Percentiles rank a stretch among this genome's conserved stretches.
phyloP scores from a whole-genome alignment of 1,284 basidiomycete genomes.

The Tilletia caries region DNA sequence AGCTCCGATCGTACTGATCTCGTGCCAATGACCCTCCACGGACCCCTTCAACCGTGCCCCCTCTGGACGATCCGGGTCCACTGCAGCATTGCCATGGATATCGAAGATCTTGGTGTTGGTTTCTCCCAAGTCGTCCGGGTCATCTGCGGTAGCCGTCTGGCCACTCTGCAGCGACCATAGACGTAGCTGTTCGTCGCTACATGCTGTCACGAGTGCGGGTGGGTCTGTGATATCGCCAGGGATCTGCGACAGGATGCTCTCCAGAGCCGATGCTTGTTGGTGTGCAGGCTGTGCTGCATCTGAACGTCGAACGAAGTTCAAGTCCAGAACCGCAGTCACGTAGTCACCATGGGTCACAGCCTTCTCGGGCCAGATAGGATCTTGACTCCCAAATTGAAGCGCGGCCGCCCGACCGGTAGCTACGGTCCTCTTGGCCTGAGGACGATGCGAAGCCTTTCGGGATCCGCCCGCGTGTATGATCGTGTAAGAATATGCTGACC shows the following conservation, averaged over 20 bases:
- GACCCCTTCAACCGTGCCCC: background rate
- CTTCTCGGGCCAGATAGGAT: background rate
- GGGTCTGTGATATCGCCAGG: background rate
- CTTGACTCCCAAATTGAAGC: background rate
- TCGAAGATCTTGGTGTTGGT: background rate
- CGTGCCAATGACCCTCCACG: constrained; percentile 44
- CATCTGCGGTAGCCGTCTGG: background rate
- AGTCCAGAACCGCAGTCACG: constrained; percentile 3
- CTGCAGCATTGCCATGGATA: constrained; percentile 11
- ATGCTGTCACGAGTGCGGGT: constrained; percentile 20
- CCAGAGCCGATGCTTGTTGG: constrained; percentile 17
- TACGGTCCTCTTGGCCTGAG: background rate
- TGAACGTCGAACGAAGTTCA: background rate
- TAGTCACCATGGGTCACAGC: background rate
- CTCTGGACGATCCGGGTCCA: background rate
- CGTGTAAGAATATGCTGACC: background rate
- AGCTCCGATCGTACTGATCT: constrained; percentile 25
- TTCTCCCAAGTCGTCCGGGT: background rate
- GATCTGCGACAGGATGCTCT: constrained; percentile 23
- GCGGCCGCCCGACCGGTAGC: background rate
- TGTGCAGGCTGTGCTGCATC: background rate
- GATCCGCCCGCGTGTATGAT: background rate
- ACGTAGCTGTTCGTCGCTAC: constrained; percentile 27
- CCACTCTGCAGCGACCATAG: constrained; percentile 12
- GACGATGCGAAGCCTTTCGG: background rate